These are phyloP conservation scores for Amphibolis antarctica DNA, from an alignment of 106 monocot species.

Conservation along the genomic window DNA sequence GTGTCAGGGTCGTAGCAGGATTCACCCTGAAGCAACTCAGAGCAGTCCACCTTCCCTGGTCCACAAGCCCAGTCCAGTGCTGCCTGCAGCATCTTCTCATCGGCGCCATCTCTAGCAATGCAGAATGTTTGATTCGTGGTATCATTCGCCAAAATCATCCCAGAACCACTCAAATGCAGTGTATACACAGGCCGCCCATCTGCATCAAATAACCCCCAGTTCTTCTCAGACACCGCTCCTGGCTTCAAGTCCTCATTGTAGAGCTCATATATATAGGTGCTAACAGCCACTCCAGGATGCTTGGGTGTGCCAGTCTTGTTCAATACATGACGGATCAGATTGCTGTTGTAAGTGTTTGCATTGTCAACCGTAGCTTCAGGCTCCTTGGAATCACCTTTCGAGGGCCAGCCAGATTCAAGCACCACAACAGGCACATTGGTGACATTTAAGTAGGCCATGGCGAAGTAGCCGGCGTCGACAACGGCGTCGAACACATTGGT, in stretches of 20 bases:
- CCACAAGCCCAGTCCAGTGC: constrained; percentile 97
- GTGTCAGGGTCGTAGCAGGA: constrained; percentile 69
- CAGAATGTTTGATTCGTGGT: constrained; percentile 82
- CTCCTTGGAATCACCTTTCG: constrained; percentile 67
- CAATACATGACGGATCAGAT: constrained; percentile 73
- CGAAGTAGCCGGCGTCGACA: constrained; percentile 91
- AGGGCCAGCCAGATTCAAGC: constrained; percentile 96
- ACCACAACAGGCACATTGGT: constrained; percentile 79
- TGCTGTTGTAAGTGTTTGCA: constrained; percentile 89
- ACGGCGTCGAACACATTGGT: constrained; percentile 95
- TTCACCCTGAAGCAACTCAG: constrained; percentile 67
- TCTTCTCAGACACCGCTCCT: constrained; percentile 62
- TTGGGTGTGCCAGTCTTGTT: constrained; percentile 90
- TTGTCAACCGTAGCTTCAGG: constrained; percentile 84
- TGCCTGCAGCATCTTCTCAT: constrained; percentile 89
- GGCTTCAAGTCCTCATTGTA: constrained; percentile 87
- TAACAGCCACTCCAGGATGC: constrained; percentile 68
- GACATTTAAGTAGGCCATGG: constrained; percentile 80
- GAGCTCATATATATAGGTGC: constrained; percentile 80
- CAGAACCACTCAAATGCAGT: constrained; percentile 62
- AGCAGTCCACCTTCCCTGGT: constrained; percentile 89
- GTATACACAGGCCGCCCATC: constrained; percentile 61
- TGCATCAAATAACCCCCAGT: constrained; percentile 77
- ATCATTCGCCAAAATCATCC: constrained; percentile 68
- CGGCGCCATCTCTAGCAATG: constrained; percentile 57